phyloP scores from a whole-genome alignment of 805 yeast species.

The Lachancea cidri region DNA sequence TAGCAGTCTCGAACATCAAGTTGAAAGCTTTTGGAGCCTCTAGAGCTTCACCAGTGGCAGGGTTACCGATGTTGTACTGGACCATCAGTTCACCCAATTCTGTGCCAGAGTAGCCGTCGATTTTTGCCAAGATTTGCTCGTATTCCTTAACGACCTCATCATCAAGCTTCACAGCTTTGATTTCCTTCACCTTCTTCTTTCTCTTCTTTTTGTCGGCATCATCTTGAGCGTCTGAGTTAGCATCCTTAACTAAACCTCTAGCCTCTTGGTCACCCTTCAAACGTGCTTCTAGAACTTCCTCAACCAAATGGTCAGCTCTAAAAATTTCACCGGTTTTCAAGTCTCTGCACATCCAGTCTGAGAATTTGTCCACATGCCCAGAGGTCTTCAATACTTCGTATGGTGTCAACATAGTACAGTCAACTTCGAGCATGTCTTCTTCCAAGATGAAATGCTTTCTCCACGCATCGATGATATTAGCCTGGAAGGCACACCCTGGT shows the following conservation, averaged over 20 bases:
- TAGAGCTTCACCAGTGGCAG: constrained; percentile 78
- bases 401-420: constrained; percentile 96
- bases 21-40: constrained; percentile 94
- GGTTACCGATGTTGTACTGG: constrained; percentile 82
- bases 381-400: constrained; percentile 96
- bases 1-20: constrained; percentile 98
- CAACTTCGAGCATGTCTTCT: constrained; percentile 98
- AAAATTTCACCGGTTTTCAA: constrained; percentile 94
- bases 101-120: constrained; percentile 92
- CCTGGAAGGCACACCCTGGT: constrained; percentile 98
- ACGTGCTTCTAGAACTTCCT: constrained; percentile 94
- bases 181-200: constrained; percentile 94
- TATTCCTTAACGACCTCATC: constrained; percentile 76
- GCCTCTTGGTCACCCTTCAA: constrained; percentile 97
- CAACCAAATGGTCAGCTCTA: constrained; percentile 97
- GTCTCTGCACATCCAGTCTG: constrained; percentile 99
- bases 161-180: constrained; percentile 79
- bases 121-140: constrained; percentile 82
- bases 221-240: constrained; percentile 54
- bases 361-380: constrained; percentile 98
- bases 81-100: constrained; percentile 85
- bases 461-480: constrained; percentile 92
- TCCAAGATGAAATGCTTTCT: constrained; percentile 95
- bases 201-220: constrained; percentile 86
- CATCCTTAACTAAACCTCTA: constrained; percentile 63